Percentiles rank a stretch among this genome's conserved stretches.
Conservation (phyloP, 2,329 filamentous ascomycete species). For the Onygena corvina region DNA sequence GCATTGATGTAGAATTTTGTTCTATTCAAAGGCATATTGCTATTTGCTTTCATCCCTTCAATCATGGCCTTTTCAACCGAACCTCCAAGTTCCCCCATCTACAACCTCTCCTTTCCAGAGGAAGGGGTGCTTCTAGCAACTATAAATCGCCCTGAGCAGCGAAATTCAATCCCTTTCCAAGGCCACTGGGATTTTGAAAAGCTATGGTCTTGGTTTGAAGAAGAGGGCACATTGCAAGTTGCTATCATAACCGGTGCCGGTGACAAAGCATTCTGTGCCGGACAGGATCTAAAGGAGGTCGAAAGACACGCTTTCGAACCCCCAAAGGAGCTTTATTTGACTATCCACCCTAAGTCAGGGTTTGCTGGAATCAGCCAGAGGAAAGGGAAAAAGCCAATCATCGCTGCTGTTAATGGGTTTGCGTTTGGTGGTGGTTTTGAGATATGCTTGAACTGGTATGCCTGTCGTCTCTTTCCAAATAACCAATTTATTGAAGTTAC, state of each 20-base stretch:
- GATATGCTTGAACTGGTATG: conserved; percentile 76
- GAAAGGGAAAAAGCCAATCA: conserved; percentile 56
- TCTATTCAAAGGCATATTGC: no score
- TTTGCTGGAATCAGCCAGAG: conserved; percentile 47
- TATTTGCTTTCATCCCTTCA: no score
- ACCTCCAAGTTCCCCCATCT: conserved; percentile 14
- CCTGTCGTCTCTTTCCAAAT: neutral
- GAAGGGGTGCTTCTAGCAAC: conserved; percentile 35
- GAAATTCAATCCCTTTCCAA: conserved; percentile 31
- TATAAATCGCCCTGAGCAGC: conserved; percentile 30
- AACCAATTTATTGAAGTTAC: neutral
- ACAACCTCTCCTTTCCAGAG: conserved; percentile 30
- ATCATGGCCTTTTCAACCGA: conserved; percentile 12
- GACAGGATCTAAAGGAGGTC: conserved; percentile 37
- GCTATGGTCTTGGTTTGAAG: conserved; percentile 34
- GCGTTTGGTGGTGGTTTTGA: conserved; percentile 68
- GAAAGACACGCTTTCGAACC: conserved; percentile 19
- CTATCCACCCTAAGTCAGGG: conserved; percentile 36
- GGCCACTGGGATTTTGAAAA: conserved; percentile 31
- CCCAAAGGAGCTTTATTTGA: conserved; percentile 18
- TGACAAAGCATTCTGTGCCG: conserved; percentile 36
- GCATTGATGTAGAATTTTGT: no score
- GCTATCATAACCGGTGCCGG: conserved; percentile 34
- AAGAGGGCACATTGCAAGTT: conserved; percentile 31
- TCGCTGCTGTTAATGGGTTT: conserved; percentile 67